phyloP scores from a whole-genome alignment of 176 grass and related monocot species.

The Elaeis guineensis region DNA sequence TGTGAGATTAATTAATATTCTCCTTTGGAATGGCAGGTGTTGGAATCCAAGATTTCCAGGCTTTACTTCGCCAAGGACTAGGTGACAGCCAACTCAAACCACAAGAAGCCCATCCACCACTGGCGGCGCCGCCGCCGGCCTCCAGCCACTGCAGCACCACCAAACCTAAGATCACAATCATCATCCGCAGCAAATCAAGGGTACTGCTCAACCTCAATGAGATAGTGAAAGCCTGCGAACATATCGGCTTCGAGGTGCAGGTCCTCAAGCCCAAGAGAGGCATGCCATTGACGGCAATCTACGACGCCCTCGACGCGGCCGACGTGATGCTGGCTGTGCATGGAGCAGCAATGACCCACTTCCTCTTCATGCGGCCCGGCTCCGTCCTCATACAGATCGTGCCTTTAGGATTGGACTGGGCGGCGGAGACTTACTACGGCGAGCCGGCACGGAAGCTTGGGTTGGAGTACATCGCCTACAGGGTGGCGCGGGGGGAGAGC shows the following conservation, averaged over 20 bases:
- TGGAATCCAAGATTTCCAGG: too few species aligned
- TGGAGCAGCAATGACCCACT: conserved; percentile 83
- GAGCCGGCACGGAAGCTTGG: conserved; percentile 73
- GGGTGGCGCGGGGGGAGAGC: conserved; percentile 74
- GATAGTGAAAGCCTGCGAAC: conserved; percentile 55
- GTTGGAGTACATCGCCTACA: conserved; percentile 72
- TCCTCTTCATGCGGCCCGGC: conserved; percentile 73
- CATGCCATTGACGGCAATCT: conserved; percentile 41
- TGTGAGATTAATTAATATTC: too few species aligned
- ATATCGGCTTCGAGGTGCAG: conserved; percentile 74
- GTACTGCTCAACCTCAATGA: conserved; percentile 63
- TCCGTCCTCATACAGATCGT: conserved; percentile 84
- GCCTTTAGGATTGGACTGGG: conserved; percentile 84
- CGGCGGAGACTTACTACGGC: conserved; percentile 83
- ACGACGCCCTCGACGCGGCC: conserved; percentile 47
- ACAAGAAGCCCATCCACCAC: too few species aligned
- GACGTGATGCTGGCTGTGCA: conserved; percentile 90
- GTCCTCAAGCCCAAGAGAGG: conserved; percentile 59
- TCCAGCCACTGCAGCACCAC: conserved; percentile 7
- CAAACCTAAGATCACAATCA: conserved; percentile 71
- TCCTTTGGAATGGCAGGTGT: too few species aligned
- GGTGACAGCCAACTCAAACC: too few species aligned
- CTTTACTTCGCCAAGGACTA: too few species aligned
- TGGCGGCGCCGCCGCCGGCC: conserved; percentile 17
- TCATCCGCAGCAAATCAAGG: conserved; percentile 74